Percentiles rank a stretch among this genome's conserved stretches.
Evolutionary conservation across 2,329 filamentous ascomycete genomes (phyloP).

Genomic region (Ophiostoma sp.): DNA sequence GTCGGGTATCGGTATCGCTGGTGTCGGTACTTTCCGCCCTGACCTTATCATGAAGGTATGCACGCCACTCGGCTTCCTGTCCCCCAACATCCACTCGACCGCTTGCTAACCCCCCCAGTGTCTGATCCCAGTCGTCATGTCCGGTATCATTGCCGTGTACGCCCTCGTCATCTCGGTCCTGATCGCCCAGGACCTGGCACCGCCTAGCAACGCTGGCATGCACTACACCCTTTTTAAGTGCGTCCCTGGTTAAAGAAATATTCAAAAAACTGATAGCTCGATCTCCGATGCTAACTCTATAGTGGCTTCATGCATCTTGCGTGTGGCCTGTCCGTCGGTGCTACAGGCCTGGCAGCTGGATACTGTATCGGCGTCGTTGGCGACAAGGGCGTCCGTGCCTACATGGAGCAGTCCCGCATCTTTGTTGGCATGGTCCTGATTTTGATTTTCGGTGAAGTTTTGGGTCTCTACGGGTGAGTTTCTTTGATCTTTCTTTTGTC

Average conservation of each 20-base stretch:
- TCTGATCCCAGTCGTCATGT: conserved; percentile 90
- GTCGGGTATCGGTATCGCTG: conserved; percentile 80
- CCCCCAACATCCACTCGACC: background rate
- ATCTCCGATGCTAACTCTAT: conserved; percentile 27
- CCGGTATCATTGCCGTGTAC: conserved; percentile 97
- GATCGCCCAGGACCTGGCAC: conserved; percentile 82
- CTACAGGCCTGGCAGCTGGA: conserved; percentile 87
- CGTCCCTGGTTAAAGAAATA: conserved; percentile 32
- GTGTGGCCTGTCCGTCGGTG: conserved; percentile 82
- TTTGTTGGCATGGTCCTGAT: conserved; percentile 99
- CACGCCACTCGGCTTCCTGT: conserved; percentile 21
- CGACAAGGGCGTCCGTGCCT: conserved; percentile 86
- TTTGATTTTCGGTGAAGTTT: conserved; percentile 94
- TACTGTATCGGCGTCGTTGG: conserved; percentile 96
- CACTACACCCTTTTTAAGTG: conserved; percentile 81
- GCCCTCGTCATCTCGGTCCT: conserved; percentile 94
- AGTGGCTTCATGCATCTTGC: conserved; percentile 92
- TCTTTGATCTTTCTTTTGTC: background rate
- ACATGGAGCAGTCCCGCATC: conserved; percentile 92
- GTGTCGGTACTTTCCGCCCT: conserved; percentile 76
- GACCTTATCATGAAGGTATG: conserved; percentile 86
- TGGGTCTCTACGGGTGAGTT: conserved; percentile 84
- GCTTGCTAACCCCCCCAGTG: conserved; percentile 47
- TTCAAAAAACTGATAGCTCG: too few relatives aligned
- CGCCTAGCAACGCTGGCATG: conserved; percentile 52